Base-by-base conservation (phyloP, 129 eudicot species). In the Lactuca saligna region DNA sequence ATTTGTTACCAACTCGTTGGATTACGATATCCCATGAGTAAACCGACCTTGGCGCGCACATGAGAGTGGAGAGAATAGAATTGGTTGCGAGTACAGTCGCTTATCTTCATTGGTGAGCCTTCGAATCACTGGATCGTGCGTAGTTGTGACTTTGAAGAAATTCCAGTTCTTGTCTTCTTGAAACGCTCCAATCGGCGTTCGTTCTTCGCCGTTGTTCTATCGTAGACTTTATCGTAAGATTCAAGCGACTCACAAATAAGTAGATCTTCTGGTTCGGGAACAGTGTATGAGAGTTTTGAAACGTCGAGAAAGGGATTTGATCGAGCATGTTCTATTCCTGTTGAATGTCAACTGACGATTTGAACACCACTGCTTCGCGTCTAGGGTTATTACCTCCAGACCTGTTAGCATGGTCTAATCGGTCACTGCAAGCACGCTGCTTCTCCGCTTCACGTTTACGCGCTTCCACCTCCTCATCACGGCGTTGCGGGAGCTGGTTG, bases 241-340 rank as follows among this genome's bases (percentile, higher is more conserved):
- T 90, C 97, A 0, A 90, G 65, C 5, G 77, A 84, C 3, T 95
- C 97, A 32, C 97, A 87, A 0, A 79, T 71, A 3, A 84, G 51
- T 6, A 90, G 39, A 39, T 90, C 97, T 46, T 90, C 97, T 0
- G 97, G 97, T 57, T 90, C 97, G 0, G 86, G 82, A 14, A 90
- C 97, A 0, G 83, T 32, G 67, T 71, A 90, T 0, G 91, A 78
- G 1, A 90, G 80, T 53, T 90, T 90, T 0, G 95, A 53, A 90
- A 87, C 0, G 91, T 87, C 0, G 91, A 87, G 75, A 90, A 90
- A 5, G 89, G 95, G 38, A 90, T 90, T 72, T 90, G 97, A 38
- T 90, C 97, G 15, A 87, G 88, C 97, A 91, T 91, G 25, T 91
- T 87, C 97, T 95, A 91, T 48, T 91, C 97, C 3, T 92, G 97